Conservation (phyloP, 2,329 filamentous ascomycete species). For the Paraconiothyrium sp. region DNA sequence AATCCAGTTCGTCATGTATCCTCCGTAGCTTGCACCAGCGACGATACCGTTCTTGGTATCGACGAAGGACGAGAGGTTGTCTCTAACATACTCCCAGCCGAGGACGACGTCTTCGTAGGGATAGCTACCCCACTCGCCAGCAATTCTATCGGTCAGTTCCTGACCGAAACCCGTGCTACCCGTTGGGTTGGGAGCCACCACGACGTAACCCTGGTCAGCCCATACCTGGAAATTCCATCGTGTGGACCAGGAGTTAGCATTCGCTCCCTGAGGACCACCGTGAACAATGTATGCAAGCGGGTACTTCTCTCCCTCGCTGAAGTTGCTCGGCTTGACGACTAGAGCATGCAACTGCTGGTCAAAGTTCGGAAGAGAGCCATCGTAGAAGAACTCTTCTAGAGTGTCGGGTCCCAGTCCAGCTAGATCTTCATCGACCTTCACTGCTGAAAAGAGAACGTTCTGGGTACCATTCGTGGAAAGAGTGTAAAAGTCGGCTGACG, state of each 20-base stretch:
- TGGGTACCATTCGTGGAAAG: slow-evolving; percentile 43
- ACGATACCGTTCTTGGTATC: slow-evolving; percentile 77
- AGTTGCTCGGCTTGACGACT: slow-evolving; percentile 70
- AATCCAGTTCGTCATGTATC: slow-evolving; percentile 76
- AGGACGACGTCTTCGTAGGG: slow-evolving; percentile 86
- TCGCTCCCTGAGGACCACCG: slow-evolving; percentile 81
- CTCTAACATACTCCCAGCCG: slow-evolving; percentile 77
- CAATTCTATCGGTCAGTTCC: slow-evolving; percentile 77
- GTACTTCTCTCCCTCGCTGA: slow-evolving; percentile 76
- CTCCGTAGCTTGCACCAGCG: slow-evolving; percentile 67
- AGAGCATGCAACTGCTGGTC: slow-evolving; percentile 72
- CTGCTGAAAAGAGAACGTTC: slow-evolving; percentile 65
- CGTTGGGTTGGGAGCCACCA: slow-evolving; percentile 83
- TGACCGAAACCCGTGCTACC: slow-evolving; percentile 88
- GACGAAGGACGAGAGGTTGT: slow-evolving; percentile 69
- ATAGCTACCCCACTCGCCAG: slow-evolving; percentile 82
- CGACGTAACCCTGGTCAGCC: slow-evolving; percentile 87
- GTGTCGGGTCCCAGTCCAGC: slow-evolving; percentile 72
- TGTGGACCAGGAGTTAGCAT: slow-evolving; percentile 78
- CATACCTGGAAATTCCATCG: slow-evolving; percentile 88
- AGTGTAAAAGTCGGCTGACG: slow-evolving; percentile 44
- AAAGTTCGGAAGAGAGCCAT: slow-evolving; percentile 64
- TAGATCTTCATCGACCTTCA: slow-evolving; percentile 69
- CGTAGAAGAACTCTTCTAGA: slow-evolving; percentile 75
- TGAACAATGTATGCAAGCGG: slow-evolving; percentile 83